Evolutionary conservation across 2,329 filamentous ascomycete genomes (phyloP), one percentile per base, ranked within the genome.

Genomic region (Hirsutella rhossiliensis): DNA sequence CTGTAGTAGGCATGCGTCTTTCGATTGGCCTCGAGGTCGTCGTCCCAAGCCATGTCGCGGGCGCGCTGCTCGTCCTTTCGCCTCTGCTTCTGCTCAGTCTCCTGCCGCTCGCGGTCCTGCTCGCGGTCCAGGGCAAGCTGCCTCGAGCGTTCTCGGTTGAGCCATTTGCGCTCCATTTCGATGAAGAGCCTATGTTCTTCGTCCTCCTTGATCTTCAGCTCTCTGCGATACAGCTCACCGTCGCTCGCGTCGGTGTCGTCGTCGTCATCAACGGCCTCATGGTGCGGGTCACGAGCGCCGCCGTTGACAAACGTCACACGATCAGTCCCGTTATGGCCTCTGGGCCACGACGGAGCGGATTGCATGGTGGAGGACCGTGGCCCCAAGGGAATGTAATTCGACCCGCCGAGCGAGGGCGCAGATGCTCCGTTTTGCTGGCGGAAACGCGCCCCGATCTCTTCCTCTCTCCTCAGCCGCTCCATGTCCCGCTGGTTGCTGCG

Each of bases 171-270:
- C 60, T 96, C 87, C 38, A 89, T 83, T 53, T 95, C 89, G 0
- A 84, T 70, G 58, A 87, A 96, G 40, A 78, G 69, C 57, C 89
- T 87, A 40, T 96, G 85, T 0, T 80, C 73, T 19, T 96, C 88
- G 0, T 80, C 72, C 31, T 83, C 74, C 51, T 81, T 79, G 62
- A 87, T 89, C 20, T 77, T 75, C 49, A 78, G 65, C 17, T 83
- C 78, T 40, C 88, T 75, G 27, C 73, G 73, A 60, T 94, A 82
- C 0, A 97, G 70, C 60, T 97, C 90, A 12, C 83, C 80, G 55
- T 98, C 92, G 50, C 82, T 87, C 3, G 87, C 87, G 41, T 92
- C 82, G 8, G 86, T 87, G 40, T 95, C 87, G 34, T 95, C 87
- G 38, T 92, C 87, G 42, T 94, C 87, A 12, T 75, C 74, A 48